Base-by-base conservation (phyloP, 2,329 filamentous ascomycete genomes). In the Sporothrix sp. region DNA sequence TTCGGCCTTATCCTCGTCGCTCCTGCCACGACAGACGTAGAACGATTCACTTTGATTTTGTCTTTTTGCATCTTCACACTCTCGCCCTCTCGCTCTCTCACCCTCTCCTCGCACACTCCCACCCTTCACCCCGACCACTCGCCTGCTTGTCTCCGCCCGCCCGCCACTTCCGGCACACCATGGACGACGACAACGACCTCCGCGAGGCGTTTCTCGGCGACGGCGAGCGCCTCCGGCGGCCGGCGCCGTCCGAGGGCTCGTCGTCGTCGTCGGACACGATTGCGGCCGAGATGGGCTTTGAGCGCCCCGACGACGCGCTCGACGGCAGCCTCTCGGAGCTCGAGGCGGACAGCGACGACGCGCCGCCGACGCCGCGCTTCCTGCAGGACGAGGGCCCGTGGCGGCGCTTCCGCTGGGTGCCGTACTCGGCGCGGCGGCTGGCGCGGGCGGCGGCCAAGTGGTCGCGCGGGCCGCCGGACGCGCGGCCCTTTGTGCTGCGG, bases 321-420 rank as follows among this genome's bases (percentile, higher is more conserved):
- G 32, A 47, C 40, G 57, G 59, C 53, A 56, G 61, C 18, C 66
- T 77, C 57, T 70, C 69, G 40, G 66, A 74, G 56, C 64, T 78
- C 57, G 72, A 71, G 54, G 68, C 66, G 48, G 62, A 69, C 54
- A 44, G 42, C 49, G 63, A 70, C 56, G 51, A 54, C 49, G 63
- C 63, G 46, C 65, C 70, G 32, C 71, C 75, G 7, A 76, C 74
- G n/a, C 79, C 78, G 51, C 75, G 77, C 52, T 81, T 82, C 60
- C 64, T 81, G 54, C 76, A 80, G 60, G 76, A 81, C 50, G 71
- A 78, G 55, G 65, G 64, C 25, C 56, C 66, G 3, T 72, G 68
- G 65, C 76, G 74, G 64, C 65, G 65, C 28, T 76, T 73, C 66
- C 74, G 67, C 67, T 82, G 78, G 77, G 67, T 83, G 42, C 80